phyloP scores from a whole-genome alignment of 2,329 filamentous ascomycete genomes.

The Pyrenochaeta sp. region DNA sequence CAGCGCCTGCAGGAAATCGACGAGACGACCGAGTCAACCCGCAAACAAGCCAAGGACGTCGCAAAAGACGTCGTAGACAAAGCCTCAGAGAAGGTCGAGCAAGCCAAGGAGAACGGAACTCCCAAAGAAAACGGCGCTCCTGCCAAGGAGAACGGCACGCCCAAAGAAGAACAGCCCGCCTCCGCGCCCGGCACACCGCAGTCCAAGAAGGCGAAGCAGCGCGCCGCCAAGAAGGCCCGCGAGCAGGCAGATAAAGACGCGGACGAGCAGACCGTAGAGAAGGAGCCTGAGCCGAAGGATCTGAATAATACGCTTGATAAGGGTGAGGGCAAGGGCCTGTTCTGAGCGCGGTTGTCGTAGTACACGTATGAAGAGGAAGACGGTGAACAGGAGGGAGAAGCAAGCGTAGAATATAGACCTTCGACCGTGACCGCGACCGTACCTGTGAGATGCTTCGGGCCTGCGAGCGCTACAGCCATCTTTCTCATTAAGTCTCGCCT shows the following conservation, averaged over 20 bases:
- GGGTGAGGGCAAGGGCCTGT: conserved; percentile 27
- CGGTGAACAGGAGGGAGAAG: too few species aligned
- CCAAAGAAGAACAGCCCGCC: conserved; percentile 16
- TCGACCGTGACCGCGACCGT: too few species aligned
- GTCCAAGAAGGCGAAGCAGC: conserved; percentile 21
- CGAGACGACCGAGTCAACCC: conserved; percentile 25
- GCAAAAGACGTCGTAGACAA: conserved; percentile 33
- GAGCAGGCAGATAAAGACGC: conserved; percentile 13
- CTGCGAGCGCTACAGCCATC: too few species aligned
- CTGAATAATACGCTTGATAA: conserved; percentile 29
- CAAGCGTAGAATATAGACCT: too few species aligned
- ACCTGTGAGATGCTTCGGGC: too few species aligned
- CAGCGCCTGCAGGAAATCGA: conserved; percentile 38
- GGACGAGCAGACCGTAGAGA: conserved; percentile 10
- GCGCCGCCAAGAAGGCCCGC: conserved; percentile 17
- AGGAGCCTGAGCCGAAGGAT: conserved; percentile 35
- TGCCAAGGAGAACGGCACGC: conserved; percentile 15
- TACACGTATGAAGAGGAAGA: too few species aligned
- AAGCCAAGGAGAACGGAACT: conserved; percentile 15
- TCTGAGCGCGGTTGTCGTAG: too few species aligned
- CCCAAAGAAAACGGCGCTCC: too few species aligned
- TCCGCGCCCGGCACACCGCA: conserved; percentile 4
- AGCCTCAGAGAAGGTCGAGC: conserved; percentile 22
- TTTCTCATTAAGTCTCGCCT: too few species aligned
- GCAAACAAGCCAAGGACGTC: conserved; percentile 34